Conservation (phyloP, 2,329 filamentous ascomycete genomes). For the Alternaria ventricosa region DNA sequence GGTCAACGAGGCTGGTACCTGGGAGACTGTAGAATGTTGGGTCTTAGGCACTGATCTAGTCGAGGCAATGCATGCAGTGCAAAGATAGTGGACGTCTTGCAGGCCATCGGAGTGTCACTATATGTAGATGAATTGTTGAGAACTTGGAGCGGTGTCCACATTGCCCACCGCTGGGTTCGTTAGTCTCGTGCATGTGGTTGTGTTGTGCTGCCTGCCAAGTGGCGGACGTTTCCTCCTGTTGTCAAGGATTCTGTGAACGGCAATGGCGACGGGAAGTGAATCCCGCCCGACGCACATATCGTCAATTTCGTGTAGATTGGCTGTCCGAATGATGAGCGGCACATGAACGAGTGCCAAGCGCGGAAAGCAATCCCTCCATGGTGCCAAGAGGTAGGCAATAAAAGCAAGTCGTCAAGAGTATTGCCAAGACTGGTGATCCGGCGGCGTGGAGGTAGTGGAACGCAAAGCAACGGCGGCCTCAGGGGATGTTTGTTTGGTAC, state of each 20-base stretch:
- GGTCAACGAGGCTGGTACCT: neutral
- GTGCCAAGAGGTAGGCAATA: slow-evolving; percentile 22
- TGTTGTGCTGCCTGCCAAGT: neutral
- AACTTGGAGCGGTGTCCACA: neutral
- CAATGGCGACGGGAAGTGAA: neutral
- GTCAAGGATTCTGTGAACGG: neutral
- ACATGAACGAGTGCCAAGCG: slow-evolving; percentile 26
- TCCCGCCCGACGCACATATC: neutral
- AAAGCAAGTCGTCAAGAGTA: slow-evolving; percentile 11
- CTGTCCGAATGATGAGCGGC: neutral
- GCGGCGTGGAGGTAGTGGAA: neutral
- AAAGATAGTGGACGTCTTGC: neutral
- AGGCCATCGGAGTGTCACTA: neutral
- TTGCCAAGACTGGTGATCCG: slow-evolving; percentile 17
- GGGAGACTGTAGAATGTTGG: neutral
- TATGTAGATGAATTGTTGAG: neutral
- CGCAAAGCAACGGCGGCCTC: neutral
- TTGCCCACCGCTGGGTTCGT: neutral
- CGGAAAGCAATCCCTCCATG: slow-evolving; percentile 27
- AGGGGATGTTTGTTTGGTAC: neutral
- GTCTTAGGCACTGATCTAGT: neutral
- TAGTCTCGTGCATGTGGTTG: neutral
- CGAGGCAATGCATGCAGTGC: neutral
- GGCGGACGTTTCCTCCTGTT: neutral
- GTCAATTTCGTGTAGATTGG: slow-evolving; percentile 11